Conservation (phyloP, 129 eudicot genomes). For the Apium graveolens region DNA sequence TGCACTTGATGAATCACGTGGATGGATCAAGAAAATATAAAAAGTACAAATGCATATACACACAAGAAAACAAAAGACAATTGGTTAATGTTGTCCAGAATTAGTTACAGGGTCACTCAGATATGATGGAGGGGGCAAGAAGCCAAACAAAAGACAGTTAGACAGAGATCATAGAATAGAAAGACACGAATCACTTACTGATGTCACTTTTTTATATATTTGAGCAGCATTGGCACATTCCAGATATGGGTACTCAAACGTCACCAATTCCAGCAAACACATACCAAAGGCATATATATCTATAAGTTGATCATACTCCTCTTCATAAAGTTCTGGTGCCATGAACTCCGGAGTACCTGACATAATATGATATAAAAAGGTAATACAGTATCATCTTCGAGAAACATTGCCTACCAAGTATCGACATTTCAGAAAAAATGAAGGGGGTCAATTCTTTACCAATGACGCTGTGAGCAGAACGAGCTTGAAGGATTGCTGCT, state of each 20-base stretch:
- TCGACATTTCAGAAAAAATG: constrained; percentile 5
- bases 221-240: constrained; percentile 98
- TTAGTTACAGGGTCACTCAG: not conserved
- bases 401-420: not conserved
- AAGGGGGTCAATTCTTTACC: constrained; percentile 37
- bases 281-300: constrained; percentile 98
- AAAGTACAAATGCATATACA: not conserved
- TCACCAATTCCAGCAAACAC: constrained; percentile 95
- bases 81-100: not conserved
- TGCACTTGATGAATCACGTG: not conserved
- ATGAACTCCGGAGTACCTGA: constrained; percentile 96
- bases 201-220: constrained; percentile 88
- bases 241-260: constrained; percentile 87
- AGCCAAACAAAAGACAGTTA: not conserved
- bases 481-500: constrained; percentile 85
- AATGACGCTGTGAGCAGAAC: constrained; percentile 92
- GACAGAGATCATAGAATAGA: not conserved
- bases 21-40: not conserved
- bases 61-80: not conserved
- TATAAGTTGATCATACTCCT: constrained; percentile 91
- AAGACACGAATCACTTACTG: constrained; percentile 44
- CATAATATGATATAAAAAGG: constrained; percentile 12
- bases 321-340: constrained; percentile 99
- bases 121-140: constrained; percentile 1
- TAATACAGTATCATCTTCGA: constrained; percentile 3